A percentile compares a stretch with the other conserved stretches of the same genome.
These are phyloP conservation scores for Coemansia sp. DNA, from an alignment of 192 early-diverging fungal species.

Conservation along the genomic window DNA sequence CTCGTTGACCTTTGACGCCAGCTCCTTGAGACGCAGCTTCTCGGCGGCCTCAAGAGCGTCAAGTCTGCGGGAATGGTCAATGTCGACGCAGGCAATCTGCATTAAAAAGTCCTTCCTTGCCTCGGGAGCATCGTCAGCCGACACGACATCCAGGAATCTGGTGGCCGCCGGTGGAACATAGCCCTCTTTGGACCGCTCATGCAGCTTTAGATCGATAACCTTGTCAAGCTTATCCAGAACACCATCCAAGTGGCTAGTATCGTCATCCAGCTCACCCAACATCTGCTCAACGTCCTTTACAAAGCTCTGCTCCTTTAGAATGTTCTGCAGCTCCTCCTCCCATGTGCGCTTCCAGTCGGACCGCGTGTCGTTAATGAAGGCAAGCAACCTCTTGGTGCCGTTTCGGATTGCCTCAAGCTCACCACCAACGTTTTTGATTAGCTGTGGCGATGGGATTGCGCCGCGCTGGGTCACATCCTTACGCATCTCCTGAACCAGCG, in stretches of 20 bases:
- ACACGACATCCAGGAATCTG: conserved; percentile 56
- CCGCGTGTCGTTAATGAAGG: conserved; percentile 63
- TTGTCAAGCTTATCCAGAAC: conserved; percentile 66
- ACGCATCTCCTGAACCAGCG: conserved; percentile 71
- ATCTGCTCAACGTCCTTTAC: conserved; percentile 77
- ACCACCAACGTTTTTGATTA: conserved; percentile 57
- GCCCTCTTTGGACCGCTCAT: conserved; percentile 46
- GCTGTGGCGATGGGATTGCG: conserved; percentile 58
- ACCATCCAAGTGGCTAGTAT: conserved; percentile 59
- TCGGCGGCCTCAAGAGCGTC: conserved; percentile 68
- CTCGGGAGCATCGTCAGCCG: conserved; percentile 63
- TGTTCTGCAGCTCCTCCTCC: conserved; percentile 80
- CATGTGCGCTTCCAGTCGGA: conserved; percentile 81
- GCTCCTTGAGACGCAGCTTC: conserved; percentile 64
- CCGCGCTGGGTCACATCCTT: conserved; percentile 70
- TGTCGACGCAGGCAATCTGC: conserved; percentile 67
- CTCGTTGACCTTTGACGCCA: conserved; percentile 69
- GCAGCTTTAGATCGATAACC: conserved; percentile 56
- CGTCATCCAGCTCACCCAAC: conserved; percentile 68
- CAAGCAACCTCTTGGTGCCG: conserved; percentile 58
- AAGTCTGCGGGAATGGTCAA: conserved; percentile 64
- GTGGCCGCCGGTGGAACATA: conserved; percentile 32
- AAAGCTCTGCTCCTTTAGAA: conserved; percentile 77
- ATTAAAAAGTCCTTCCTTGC: conserved; percentile 67
- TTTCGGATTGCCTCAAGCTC: conserved; percentile 57